phyloP scores from a whole-genome alignment of 2,329 filamentous ascomycete species.

The Nothophaeocryptopus gaeumannii region DNA sequence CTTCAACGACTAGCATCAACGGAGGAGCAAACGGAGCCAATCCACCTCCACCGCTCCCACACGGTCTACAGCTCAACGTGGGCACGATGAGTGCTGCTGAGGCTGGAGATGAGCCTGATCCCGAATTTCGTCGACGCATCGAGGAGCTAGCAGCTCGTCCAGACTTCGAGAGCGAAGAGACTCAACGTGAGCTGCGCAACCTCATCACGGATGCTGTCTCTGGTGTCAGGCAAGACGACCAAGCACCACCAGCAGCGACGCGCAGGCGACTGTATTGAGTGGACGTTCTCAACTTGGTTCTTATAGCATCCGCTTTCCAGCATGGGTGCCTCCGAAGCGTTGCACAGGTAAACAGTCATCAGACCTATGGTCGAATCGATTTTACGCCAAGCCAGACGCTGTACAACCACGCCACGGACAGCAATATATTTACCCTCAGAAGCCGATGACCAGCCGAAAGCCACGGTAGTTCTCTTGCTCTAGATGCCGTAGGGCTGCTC shows the following conservation, averaged over 20 bases:
- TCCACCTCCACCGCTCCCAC: conserved; percentile 63
- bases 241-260: conserved; percentile 36
- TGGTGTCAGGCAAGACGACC: conserved; percentile 56
- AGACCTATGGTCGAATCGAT: neutral
- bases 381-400: no score
- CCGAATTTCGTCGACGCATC: conserved; percentile 80
- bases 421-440: no score
- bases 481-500: no score
- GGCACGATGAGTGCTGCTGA: conserved; percentile 65
- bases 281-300: neutral
- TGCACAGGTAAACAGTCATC: neutral
- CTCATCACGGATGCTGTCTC: conserved; percentile 77
- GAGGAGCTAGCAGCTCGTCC: conserved; percentile 80
- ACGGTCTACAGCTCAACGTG: conserved; percentile 74
- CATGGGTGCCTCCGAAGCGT: neutral
- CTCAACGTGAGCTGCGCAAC: conserved; percentile 73
- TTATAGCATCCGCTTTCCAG: no score
- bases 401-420: no score
- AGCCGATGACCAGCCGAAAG: no score
- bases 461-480: no score
- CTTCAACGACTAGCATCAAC: neutral
- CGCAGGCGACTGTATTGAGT: conserved; percentile 21
- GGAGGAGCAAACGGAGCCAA: conserved; percentile 29
- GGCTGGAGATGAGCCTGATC: conserved; percentile 63
- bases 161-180: conserved; percentile 78